Conservation (phyloP, 305 asterid species). For the Rubia occidens region DNA sequence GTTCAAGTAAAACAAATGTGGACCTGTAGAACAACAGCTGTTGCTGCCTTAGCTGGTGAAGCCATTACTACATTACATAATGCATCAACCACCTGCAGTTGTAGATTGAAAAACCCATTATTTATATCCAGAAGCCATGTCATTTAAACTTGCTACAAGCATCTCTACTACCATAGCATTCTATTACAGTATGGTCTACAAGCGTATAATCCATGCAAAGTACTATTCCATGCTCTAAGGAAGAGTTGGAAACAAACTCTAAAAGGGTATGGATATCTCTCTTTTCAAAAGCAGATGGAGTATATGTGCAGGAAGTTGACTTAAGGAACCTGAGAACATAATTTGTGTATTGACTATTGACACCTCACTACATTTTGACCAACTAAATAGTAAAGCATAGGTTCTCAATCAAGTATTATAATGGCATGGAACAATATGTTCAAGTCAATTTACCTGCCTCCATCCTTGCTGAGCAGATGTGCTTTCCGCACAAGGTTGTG, state of each 20-base stretch:
- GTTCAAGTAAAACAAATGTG: conserved; percentile 36
- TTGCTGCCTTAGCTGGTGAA: conserved; percentile 88
- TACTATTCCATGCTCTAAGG: background rate
- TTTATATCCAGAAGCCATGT: background rate
- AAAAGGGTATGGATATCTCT: background rate
- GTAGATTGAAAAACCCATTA: background rate
- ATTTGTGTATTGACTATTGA: background rate
- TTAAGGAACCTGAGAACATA: background rate
- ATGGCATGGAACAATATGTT: conserved; percentile 2
- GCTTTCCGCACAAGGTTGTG: conserved; percentile 81
- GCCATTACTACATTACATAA: conserved; percentile 96
- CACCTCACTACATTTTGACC: background rate
- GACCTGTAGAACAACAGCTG: conserved; percentile 98
- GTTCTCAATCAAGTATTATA: background rate
- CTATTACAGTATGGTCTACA: background rate
- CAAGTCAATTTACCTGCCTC: conserved; percentile 67
- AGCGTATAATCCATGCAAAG: background rate
- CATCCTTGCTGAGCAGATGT: conserved; percentile 99
- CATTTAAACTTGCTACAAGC: background rate
- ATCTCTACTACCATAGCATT: background rate
- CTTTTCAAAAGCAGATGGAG: background rate
- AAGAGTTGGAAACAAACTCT: background rate
- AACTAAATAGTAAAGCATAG: background rate
- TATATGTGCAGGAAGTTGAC: background rate
- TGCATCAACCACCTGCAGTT: conserved; percentile 83